phyloP scores from a whole-genome alignment of 257 asterid species.

The Pogostemon cablin region DNA sequence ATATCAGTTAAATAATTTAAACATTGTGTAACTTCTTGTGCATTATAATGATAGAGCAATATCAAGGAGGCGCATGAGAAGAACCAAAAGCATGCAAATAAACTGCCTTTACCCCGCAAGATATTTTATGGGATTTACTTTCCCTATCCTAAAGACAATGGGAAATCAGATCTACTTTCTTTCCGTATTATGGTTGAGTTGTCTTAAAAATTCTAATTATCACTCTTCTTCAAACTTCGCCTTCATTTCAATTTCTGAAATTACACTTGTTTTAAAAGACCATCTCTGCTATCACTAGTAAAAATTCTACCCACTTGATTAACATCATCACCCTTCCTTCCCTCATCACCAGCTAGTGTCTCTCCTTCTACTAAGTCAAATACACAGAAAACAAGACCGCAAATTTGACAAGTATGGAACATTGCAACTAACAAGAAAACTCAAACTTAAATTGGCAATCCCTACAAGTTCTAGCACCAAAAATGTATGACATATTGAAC shows the following conservation, averaged over 20 bases:
- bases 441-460: neutral
- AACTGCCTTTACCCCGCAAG: neutral
- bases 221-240: neutral
- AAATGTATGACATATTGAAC: neutral
- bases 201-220: neutral
- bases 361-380: neutral
- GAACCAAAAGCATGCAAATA: neutral
- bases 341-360: neutral
- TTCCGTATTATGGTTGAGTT: neutral
- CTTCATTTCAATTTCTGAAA: neutral
- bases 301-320: neutral
- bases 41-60: constrained; percentile 9
- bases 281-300: neutral
- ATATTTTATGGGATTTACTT: neutral
- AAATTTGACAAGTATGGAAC: neutral
- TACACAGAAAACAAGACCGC: neutral
- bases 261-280: neutral
- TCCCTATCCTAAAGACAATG: neutral
- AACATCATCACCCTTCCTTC: neutral
- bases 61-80: constrained; percentile 2
- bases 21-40: neutral
- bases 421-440: neutral
- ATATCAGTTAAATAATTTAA: constrained; percentile 3
- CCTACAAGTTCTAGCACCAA: neutral
- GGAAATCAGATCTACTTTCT: constrained; percentile 1